Conservation (phyloP, 208 protist species). For the Crithidia acanthocephali region DNA sequence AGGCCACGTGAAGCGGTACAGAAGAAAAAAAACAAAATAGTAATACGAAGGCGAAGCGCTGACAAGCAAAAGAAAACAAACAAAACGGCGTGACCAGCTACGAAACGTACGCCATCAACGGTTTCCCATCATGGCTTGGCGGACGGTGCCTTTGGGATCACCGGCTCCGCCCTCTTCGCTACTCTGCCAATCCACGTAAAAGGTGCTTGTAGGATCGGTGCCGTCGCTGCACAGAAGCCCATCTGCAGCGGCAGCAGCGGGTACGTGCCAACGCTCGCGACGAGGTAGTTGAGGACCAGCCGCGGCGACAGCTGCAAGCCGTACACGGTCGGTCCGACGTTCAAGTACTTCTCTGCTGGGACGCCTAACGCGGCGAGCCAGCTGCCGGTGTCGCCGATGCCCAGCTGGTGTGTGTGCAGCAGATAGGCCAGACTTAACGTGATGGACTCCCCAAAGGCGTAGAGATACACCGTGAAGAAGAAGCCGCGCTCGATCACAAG, state of each 20-base stretch:
- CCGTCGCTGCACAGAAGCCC: slow-evolving; percentile 49
- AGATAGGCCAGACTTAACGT: slow-evolving; percentile 55
- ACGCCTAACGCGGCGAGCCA: slow-evolving; percentile 37
- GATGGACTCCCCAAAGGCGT: slow-evolving; percentile 71
- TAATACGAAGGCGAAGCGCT: too few species aligned
- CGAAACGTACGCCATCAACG: too few species aligned
- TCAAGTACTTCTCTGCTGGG: slow-evolving; percentile 40
- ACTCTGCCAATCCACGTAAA: slow-evolving; percentile 2
- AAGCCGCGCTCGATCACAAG: slow-evolving; percentile 51
- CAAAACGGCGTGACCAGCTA: too few species aligned
- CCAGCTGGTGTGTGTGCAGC: slow-evolving; percentile 58
- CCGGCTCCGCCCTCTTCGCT: background rate
- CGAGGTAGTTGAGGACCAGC: slow-evolving; percentile 72
- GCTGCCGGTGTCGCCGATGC: slow-evolving; percentile 56
- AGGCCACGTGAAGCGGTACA: too few species aligned
- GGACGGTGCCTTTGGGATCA: slow-evolving; percentile 6
- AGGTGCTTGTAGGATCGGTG: slow-evolving; percentile 30
- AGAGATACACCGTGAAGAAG: slow-evolving; percentile 61
- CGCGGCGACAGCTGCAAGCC: slow-evolving; percentile 58
- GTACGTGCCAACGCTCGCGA: slow-evolving; percentile 59
- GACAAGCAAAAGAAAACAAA: too few species aligned
- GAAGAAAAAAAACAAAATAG: too few species aligned
- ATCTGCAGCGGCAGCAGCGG: slow-evolving; percentile 58
- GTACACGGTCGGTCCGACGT: slow-evolving; percentile 49
- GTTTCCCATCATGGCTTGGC: slow-evolving; percentile 4